A percentile compares a stretch with the other conserved stretches of the same genome.
phyloP scores from a whole-genome alignment of 1,284 basidiomycete genomes.

The Austroboletus novae-zelandiae region DNA sequence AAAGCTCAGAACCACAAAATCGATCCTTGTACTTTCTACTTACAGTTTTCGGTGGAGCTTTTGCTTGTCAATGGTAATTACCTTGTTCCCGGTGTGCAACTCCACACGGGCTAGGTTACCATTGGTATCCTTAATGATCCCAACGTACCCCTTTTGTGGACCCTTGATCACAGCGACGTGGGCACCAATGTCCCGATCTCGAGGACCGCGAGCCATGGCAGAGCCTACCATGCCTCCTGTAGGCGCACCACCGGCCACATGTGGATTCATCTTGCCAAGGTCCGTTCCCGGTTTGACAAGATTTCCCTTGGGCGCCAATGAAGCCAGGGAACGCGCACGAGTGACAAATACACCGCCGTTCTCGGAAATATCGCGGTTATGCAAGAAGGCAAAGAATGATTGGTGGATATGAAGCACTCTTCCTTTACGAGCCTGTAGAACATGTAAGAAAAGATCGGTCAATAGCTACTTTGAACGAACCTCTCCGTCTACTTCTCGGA shows the following conservation, averaged over 20 bases:
- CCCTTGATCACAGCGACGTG: conserved; percentile 85
- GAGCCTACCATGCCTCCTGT: conserved; percentile 82
- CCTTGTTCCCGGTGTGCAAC: conserved; percentile 86
- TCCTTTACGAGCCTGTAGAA: conserved; percentile 77
- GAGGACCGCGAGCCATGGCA: conserved; percentile 67
- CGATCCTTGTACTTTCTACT: conserved; percentile 33
- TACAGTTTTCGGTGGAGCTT: conserved; percentile 79
- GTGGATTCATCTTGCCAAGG: conserved; percentile 96
- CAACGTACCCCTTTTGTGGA: conserved; percentile 88
- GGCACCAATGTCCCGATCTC: conserved; percentile 83
- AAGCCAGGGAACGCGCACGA: conserved; percentile 74
- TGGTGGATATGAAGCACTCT: conserved; percentile 94
- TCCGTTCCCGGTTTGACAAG: conserved; percentile 67
- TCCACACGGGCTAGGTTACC: conserved; percentile 89
- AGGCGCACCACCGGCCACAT: conserved; percentile 57
- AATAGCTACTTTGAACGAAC: conserved; percentile 41
- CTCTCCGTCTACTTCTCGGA: conserved; percentile 92
- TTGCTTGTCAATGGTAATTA: conserved; percentile 83
- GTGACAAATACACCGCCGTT: conserved; percentile 96
- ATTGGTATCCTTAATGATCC: conserved; percentile 94
- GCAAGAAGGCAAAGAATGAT: conserved; percentile 91
- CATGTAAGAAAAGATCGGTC: not conserved
- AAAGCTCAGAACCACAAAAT: conserved; percentile 3
- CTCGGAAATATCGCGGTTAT: conserved; percentile 88
- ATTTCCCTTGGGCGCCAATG: conserved; percentile 82